These are phyloP conservation scores for Metschnikowia amazonensis DNA, from an alignment of 805 yeast genomes.

Conservation along the genomic window DNA sequence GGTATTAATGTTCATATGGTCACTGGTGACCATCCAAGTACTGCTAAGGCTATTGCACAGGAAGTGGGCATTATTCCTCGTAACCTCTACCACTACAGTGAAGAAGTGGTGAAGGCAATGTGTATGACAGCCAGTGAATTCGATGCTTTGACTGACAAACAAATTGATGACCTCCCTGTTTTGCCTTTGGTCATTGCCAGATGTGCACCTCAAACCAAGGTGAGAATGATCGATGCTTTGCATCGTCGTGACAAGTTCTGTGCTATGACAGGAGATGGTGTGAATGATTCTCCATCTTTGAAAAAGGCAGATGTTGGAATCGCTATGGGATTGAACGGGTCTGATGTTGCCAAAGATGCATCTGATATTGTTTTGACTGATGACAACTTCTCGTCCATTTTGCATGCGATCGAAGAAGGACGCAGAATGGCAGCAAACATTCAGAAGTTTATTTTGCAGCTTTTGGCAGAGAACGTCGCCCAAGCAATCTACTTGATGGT, in stretches of 20 bases:
- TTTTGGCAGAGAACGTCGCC: conserved; percentile 32
- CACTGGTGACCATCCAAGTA: conserved; percentile 22
- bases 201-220: conserved; percentile 81
- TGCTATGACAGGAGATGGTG: conserved; percentile 67
- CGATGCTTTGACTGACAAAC: conserved; percentile 56
- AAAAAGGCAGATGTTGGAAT: conserved; percentile 29
- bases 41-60: conserved; percentile 22
- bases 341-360: conserved; percentile 29
- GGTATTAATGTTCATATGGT: conserved; percentile 22
- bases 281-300: conserved; percentile 28
- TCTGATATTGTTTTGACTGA: conserved; percentile 27
- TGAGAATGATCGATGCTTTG: conserved; percentile 72
- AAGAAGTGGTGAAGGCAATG: conserved; percentile 58
- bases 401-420: conserved; percentile 28
- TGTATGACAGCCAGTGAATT: conserved; percentile 74
- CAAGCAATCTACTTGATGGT: conserved; percentile 63
- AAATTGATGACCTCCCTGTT: conserved; percentile 59
- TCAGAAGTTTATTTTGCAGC: conserved; percentile 21
- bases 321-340: conserved; percentile 29
- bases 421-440: conserved; percentile 22
- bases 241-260: conserved; percentile 45
- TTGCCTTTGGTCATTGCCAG: conserved; percentile 77
- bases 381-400: conserved; percentile 26
- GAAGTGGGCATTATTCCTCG: conserved; percentile 26
- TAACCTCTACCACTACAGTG: conserved; percentile 52